Evolutionary conservation across 2,329 filamentous ascomycete species (phyloP), one percentile per base, ranked within the genome.

Genomic region (Akanthomyces dipterigenus): DNA sequence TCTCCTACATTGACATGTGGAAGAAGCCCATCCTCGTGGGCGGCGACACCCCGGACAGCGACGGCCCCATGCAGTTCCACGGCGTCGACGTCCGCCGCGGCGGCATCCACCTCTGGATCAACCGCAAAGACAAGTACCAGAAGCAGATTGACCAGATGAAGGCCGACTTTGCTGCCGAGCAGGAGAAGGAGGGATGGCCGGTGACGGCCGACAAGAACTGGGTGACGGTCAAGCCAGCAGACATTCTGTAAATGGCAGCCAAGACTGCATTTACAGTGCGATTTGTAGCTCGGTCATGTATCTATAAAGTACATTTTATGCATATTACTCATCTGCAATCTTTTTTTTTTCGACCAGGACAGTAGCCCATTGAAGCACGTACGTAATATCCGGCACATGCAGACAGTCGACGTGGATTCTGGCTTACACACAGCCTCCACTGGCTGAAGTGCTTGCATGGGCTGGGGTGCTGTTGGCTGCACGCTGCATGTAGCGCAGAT

Each of bases 121-220:
- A 80, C 65, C 71, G 75, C 58, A 72, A 71, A 60, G 67, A 73
- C 26, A 68, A 68, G 38, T 71, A 70, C 55, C 69, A 71, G 63
- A 66, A 71, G 62, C 61, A 75, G 62, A 68, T 78, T 48, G 64
- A 73, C 28, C 67, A 64, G 28, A 75, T 78, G 75, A 75, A 74
- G n/a, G 63, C 63, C 50, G 66, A 76, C 3, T 71, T 68, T 55
- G 67, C 72, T 3, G 67, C 66, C 24, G 70, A 65, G 3, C 76
- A 78, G 66, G 65, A 65, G 55, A 66, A 68, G 60, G 70, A 75
- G 49, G 72, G 72, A 1, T 62, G 74, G 9, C 67, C 70, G 1
- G 76, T 77, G 2, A 78, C 75, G 16, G 77, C 75, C 2, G 68
- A 78, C 61, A 77, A 77, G 71, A 78, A 78, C 67, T 79, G 77